Evolutionary conservation across 345 rosid species (phyloP), one percentile per base, ranked within the genome.

Genomic region (Acer yangbiense): DNA sequence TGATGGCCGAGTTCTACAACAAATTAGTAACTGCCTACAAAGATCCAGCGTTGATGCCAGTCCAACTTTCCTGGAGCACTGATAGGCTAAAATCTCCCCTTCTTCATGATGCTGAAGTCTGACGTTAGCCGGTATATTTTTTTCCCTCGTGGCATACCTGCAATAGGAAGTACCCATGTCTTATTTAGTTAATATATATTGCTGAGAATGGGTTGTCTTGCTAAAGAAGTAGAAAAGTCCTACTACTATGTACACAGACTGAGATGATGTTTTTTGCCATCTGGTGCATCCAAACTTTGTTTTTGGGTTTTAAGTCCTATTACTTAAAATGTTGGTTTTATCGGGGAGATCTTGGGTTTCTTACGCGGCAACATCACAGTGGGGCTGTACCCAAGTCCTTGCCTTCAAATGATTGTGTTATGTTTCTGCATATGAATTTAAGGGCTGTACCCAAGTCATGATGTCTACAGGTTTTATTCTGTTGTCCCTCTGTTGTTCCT

Each of bases 21-120:
- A 85, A 90, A 69, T 80, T 95, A 43, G 84, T 80, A 3, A 85
- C 85, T 32, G 91, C 95, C 35, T 95, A 93, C 73, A 80, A 81
- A 44, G 97, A 92, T 87, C 98, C 98, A 74, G 90, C 94, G 50
- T 75, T 90, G 76, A 85, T 65, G 70, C 83, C 88, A 41, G 73
- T 83, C 23, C 88, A 76, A 39, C 77, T 82, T 80, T 81, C 86
- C 57, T 52, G 88, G n/a, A 85, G 74, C 81, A 73, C 60, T 8
- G 86, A 88, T 65, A 83, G 83, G 14, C 81, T 65, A 39, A 81
- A 70, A 57, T 69, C 84, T 80, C 95, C 87, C 58, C 92, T 90
- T 80, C 95, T 89, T 65, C 82, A 48, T 32, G 62, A 82, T 71
- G 64, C 52, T 57, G 76, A 82, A 77, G 78, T 82, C 76, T 81